Base-by-base conservation (phyloP, 306 rosid genomes). In the Rosa lucieae region DNA sequence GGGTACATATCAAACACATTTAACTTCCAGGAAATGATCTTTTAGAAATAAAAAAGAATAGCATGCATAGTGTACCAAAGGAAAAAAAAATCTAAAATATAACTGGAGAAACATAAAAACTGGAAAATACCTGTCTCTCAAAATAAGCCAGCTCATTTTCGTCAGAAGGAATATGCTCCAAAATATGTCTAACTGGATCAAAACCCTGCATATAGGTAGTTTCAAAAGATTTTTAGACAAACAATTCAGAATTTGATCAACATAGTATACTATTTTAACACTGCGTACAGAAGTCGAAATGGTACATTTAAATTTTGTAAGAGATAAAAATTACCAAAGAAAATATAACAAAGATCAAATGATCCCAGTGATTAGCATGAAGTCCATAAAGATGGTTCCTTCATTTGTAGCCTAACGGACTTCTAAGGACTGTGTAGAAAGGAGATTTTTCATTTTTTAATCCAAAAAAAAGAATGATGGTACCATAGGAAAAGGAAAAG, bases 161-260 rank as follows among this genome's bases (percentile, higher is more conserved):
- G 66, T 90, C 98, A 35, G 88, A 80, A 59, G 97, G 92, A 83
- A 86, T 78, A 65, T 84, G 92, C 87, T 96, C 93, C 84, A 96
- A 71, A 75, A 96, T 83, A 88, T 93, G 92, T 82, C 86, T 86
- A 65, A 96, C 86, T 47, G 99, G 97, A 86, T 96, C 98, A 55
- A 96, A 93, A 23, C 90, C 94, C 98, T 93, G 98, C 89, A 84
- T 48, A 76, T 52, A 68, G 73, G 80, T 78, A 79, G 67, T 79
- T 71, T 70, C 42, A 68, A 67, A 42, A 79, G 46, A 73, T 35
- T 76, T 80, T 81, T 58, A 78, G 71, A 71, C 74, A 47, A 80
- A 52, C 35, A 56, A 14, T 43, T 51, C 68, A 78, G 77, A 79
- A 76, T 51, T 48, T 70, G 80, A 47, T 77, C 74, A 72, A 58